Conservation (phyloP, 202 grass and related monocot species). For the Sporobolus alterniflorus region DNA sequence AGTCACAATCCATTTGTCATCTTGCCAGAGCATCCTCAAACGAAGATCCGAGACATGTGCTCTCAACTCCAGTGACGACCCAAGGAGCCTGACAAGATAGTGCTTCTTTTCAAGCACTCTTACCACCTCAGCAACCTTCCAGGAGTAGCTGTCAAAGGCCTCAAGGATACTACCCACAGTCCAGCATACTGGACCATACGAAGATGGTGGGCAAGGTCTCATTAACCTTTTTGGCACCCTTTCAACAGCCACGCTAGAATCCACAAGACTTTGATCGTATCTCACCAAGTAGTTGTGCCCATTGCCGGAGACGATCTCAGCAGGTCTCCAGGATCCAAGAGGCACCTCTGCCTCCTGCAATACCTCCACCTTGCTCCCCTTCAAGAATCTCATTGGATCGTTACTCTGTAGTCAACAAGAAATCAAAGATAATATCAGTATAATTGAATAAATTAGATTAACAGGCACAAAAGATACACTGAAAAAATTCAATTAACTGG, state of each 20-base stretch:
- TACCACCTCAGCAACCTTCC: constrained; percentile 70
- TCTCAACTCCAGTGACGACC: constrained; percentile 51
- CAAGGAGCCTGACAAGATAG: constrained; percentile 59
- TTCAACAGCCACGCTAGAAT: constrained; percentile 36
- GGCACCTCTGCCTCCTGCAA: constrained; percentile 50
- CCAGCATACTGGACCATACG: constrained; percentile 40
- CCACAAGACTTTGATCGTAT: constrained; percentile 41
- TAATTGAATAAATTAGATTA: constrained; percentile 6
- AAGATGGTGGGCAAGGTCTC: constrained; percentile 54
- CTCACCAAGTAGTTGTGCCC: constrained; percentile 73
- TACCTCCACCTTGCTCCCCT: constrained; percentile 78
- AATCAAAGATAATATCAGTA: constrained; percentile 16
- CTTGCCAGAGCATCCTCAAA: constrained; percentile 62
- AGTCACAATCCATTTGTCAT: constrained; percentile 64
- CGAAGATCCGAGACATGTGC: constrained; percentile 52
- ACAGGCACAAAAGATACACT: neutral
- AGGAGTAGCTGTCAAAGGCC: constrained; percentile 76
- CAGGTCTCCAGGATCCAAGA: constrained; percentile 71
- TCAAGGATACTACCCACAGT: constrained; percentile 62
- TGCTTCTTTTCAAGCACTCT: constrained; percentile 46
- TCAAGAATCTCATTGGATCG: constrained; percentile 61
- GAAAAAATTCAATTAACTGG: neutral
- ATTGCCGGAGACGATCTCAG: constrained; percentile 78
- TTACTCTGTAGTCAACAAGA: constrained; percentile 20
- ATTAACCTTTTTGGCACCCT: constrained; percentile 70